phyloP scores from a whole-genome alignment of 495 filamentous ascomycete genomes.

The Hypoxylon crocopeplum region DNA sequence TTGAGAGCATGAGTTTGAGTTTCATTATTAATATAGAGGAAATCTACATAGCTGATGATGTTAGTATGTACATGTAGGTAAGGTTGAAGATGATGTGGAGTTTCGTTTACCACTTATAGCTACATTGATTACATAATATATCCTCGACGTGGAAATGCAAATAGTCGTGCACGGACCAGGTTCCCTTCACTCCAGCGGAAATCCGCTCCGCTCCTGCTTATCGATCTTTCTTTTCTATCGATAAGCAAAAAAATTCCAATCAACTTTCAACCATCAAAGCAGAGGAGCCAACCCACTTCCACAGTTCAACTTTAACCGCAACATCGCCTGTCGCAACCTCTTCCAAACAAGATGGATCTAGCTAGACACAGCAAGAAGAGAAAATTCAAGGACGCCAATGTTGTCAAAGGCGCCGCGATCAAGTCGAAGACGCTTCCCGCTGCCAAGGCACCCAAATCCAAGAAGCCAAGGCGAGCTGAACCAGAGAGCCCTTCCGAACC shows the following conservation, averaged over 20 bases:
- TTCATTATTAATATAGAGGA: too few relatives aligned
- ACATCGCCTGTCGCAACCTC: neutral
- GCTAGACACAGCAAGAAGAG: constrained; percentile 54
- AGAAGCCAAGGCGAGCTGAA: constrained; percentile 41
- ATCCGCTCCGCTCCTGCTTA: neutral
- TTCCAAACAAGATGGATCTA: constrained; percentile 45
- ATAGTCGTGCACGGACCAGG: constrained; percentile 10
- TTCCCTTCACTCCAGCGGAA: too few relatives aligned
- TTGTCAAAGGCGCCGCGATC: constrained; percentile 33
- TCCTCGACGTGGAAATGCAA: too few relatives aligned
- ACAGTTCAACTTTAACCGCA: constrained; percentile 17
- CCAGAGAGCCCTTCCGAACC: constrained; percentile 27
- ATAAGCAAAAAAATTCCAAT: constrained; percentile 34
- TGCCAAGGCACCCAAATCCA: constrained; percentile 32
- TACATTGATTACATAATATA: too few relatives aligned
- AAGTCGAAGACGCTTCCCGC: constrained; percentile 16
- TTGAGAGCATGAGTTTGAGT: too few relatives aligned
- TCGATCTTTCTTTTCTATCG: constrained; percentile 14
- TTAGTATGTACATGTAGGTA: too few relatives aligned
- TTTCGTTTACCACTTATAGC: too few relatives aligned
- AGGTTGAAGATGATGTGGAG: too few relatives aligned
- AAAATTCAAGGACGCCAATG: constrained; percentile 51
- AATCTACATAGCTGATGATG: too few relatives aligned
- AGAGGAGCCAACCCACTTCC: constrained; percentile 14
- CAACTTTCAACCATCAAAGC: neutral